These are phyloP conservation scores for Gaertneriomyces sp. DNA, from an alignment of 192 early-diverging fungal genomes.

Conservation along the genomic window DNA sequence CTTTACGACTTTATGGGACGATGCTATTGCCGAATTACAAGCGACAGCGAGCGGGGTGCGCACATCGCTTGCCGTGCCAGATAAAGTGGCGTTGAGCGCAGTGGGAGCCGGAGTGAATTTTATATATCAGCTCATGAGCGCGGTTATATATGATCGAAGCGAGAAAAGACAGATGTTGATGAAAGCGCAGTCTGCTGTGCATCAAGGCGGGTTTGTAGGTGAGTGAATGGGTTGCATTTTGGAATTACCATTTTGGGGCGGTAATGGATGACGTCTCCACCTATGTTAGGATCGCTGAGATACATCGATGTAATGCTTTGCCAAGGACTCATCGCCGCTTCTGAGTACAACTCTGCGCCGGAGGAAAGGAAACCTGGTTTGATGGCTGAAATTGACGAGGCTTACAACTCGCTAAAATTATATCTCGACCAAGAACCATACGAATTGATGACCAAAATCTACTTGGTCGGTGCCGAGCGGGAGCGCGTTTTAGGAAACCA, in stretches of 20 bases:
- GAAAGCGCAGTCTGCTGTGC: no score
- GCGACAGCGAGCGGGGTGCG: neutral
- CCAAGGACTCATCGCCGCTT: slow-evolving; percentile 21
- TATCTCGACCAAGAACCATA: slow-evolving; percentile 12
- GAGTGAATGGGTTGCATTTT: no score
- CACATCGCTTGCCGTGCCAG: no score
- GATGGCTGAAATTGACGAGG: slow-evolving; percentile 11
- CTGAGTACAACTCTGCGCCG: slow-evolving; percentile 8
- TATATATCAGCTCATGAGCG: slow-evolving; percentile 13
- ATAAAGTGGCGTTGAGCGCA: no score
- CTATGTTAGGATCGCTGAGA: neutral
- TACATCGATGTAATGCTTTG: slow-evolving; percentile 18
- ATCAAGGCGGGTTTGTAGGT: no score
- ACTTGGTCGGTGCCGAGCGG: slow-evolving; percentile 15
- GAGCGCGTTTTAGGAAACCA: slow-evolving; percentile 17
- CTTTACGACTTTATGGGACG: slow-evolving; percentile 26
- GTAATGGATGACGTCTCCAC: no score
- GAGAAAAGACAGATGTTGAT: neutral
- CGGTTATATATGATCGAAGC: slow-evolving; percentile 14
- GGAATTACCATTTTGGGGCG: no score
- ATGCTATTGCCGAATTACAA: slow-evolving; percentile 16
- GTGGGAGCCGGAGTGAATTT: no score
- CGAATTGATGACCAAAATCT: slow-evolving; percentile 13
- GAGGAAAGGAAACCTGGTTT: neutral
- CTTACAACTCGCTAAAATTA: neutral